Evolutionary conservation across 306 rosid species (phyloP), one percentile per base, ranked within the genome.

Genomic region (Quercus parvula): DNA sequence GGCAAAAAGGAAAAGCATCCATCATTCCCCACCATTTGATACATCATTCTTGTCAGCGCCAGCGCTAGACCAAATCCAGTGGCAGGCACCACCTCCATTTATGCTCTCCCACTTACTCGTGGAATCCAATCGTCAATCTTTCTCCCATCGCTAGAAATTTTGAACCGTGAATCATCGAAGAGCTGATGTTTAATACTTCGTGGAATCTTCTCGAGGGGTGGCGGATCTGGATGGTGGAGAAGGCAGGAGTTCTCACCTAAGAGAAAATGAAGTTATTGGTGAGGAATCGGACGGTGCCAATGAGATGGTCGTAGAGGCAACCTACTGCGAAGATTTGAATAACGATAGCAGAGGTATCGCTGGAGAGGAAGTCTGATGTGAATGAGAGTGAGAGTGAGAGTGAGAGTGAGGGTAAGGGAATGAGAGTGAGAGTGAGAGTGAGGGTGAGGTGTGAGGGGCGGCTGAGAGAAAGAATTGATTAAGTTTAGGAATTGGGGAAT

Each of bases 131-230:
- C 49, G 97, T 97, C 1, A 86, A 76, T 2, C 81, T 75, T 31
- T 86, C 81, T 10, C 67, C 71, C 67, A 88, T 56, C 10, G 86
- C 84, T 0, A 92, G 77, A 82, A 87, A 75, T 10, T 84, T 87
- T 0, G 92, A 85, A 56, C 76, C 86, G 0, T 78, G 77, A 4
- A 86, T 51, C 22, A 91, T 83, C 86, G 81, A 81, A 0, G 94
- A 91, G 8, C 85, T 93, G 52, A 91, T 79, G 84, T 95, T 95
- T 77, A 95, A 64, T 0, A 95, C 88, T 27, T 98, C 99, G 2
- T 83, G 86, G 84, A 90, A 92, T n/a, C 94, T 87, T 54, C 98
- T 98, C 1, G 98, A 91, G 4, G 90, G 87, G 1, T 94, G 88
- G 24, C 95, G 92, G 2, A 95, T 86, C 72, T 95, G 94, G 54